Base-by-base conservation (phyloP, 2,329 filamentous ascomycete species). In the Exophiala mesophila region DNA sequence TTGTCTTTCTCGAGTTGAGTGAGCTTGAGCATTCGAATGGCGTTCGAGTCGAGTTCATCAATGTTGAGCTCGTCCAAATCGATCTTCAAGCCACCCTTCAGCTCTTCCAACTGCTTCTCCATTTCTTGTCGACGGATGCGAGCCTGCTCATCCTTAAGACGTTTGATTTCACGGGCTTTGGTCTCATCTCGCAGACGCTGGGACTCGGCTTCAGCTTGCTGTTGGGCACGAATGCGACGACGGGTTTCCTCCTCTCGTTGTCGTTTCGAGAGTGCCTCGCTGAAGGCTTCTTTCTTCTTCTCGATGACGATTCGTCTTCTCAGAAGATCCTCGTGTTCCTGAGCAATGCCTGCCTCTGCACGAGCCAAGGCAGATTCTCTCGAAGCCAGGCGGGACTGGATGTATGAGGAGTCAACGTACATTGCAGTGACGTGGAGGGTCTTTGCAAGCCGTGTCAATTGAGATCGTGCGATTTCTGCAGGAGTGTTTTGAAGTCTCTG, bases 401-500 rank as follows among this genome's bases (percentile, higher is more conserved):
- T 92, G 72, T 94, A 90, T 23, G 79, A 78, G 3, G 90, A 84
- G 59, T 98, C 92, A 45, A 97, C 88, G 67, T 96, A 96, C 73
- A 92, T 88, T 72, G 87, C 95, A 18, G 92, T 94, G 41, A 94
- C 81, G 68, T 88, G 94, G 5, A 98, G 79, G 24, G 88, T 83
- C 71, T 89, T 94, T 41, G 89, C 86, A 43, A 98, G 77, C 41
- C 92, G 88, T 45, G 87, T 88, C 45, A 98, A 80, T 68, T 97
- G 90, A 39, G 90, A 88, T 55, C 92, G 87, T 47, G 96, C 88
- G 65, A 98, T 98, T 69, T 98, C 92, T 5, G 92, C 90, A 29
- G 92, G 92, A 2, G 92, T 98, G 73, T 88, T 95, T 73, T 98
- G 92, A 35, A 98, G 81, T 58, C 89, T 85, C 72, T 98, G 92